These are phyloP conservation scores for Cercospora beticola DNA, from an alignment of 2,329 filamentous ascomycete species.

Conservation along the genomic window DNA sequence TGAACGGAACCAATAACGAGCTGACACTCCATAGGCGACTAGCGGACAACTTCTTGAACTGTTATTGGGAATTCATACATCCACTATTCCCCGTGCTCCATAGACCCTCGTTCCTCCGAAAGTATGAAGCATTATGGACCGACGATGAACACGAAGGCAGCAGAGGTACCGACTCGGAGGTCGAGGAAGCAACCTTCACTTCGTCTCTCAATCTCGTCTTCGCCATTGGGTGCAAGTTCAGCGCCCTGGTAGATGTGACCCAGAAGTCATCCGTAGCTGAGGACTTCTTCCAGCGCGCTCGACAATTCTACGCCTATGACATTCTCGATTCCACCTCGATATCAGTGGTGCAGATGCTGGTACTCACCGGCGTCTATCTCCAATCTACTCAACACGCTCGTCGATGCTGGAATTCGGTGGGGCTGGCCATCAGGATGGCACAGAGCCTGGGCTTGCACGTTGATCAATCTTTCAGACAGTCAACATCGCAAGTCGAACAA, in stretches of 20 bases:
- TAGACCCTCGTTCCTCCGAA: slow-evolving; percentile 28
- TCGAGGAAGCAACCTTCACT: slow-evolving; percentile 31
- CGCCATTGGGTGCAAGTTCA: slow-evolving; percentile 31
- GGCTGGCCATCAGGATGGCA: slow-evolving; percentile 58
- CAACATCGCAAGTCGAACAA: slow-evolving; percentile 61
- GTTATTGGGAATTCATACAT: slow-evolving; percentile 33
- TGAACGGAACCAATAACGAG: not conserved
- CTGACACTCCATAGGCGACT: slow-evolving; percentile 19
- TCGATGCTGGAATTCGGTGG: slow-evolving; percentile 32
- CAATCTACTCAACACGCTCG: slow-evolving; percentile 32
- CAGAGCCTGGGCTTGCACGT: slow-evolving; percentile 67
- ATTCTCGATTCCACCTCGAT: slow-evolving; percentile 31
- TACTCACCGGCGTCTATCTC: slow-evolving; percentile 29
- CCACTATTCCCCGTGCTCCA: slow-evolving; percentile 33
- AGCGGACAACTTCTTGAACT: slow-evolving; percentile 31
- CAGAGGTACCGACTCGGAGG: slow-evolving; percentile 17
- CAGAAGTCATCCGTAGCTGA: slow-evolving; percentile 29
- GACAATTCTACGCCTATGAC: slow-evolving; percentile 30
- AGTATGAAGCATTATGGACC: slow-evolving; percentile 29
- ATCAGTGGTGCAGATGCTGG: slow-evolving; percentile 29
- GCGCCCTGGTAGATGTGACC: slow-evolving; percentile 24
- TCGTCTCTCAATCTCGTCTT: slow-evolving; percentile 31
- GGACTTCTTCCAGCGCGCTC: slow-evolving; percentile 32
- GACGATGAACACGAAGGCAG: slow-evolving; percentile 14
- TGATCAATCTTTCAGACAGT: slow-evolving; percentile 54